Evolutionary conservation across 2,329 filamentous ascomycete species (phyloP), one percentile per base, ranked within the genome.

Genomic region (Biscogniauxia sp.): DNA sequence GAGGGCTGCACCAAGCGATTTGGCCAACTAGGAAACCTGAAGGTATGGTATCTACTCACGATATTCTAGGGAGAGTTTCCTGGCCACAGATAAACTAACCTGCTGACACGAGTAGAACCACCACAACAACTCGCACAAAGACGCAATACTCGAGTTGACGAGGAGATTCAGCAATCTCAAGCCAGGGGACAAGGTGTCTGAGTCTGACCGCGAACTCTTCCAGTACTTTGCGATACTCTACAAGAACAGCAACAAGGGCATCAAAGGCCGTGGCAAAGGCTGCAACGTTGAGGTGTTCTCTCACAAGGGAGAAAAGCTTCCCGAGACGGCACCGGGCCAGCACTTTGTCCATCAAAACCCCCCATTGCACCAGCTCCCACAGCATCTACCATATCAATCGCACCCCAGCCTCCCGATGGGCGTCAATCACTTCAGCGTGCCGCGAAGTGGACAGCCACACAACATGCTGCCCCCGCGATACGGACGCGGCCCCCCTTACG

Each of bases 211-310:
- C 63, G 88, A 92, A 61, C 80, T 97, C 55, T 92, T 90, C 80
- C 85, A 90, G 67, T 96, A 97, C 77, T 95, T 98, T 72, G 84
- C 88, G 3, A 83, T 83, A 0, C 82, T 97, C n/a, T 97, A 97
- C 83, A 97, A 96, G 80, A 96, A 98, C 78, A 93, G 90, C 78
- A 98, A 98, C 83, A 97, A 97, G 76, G 95, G 95, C 1, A 97
- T 98, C 80, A 98, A 97, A 77, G 95, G 95, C 11, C 88, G 95
- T 53, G 95, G 95, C 51, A 95, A 94, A 73, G 91, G 93, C 68
- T 83, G 92, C 59, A 87, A 87, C 60, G 89, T 93, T 57, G 73
- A 73, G 53, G 66, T 67, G 25, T 53, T 64, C 17, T 52, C 61
- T 54, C 67, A n/a, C 11, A 45, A n/a, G 15, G 11, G 6, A 17